phyloP scores from a whole-genome alignment of 177 flowering plant genomes.

The Telopea speciosissima region DNA sequence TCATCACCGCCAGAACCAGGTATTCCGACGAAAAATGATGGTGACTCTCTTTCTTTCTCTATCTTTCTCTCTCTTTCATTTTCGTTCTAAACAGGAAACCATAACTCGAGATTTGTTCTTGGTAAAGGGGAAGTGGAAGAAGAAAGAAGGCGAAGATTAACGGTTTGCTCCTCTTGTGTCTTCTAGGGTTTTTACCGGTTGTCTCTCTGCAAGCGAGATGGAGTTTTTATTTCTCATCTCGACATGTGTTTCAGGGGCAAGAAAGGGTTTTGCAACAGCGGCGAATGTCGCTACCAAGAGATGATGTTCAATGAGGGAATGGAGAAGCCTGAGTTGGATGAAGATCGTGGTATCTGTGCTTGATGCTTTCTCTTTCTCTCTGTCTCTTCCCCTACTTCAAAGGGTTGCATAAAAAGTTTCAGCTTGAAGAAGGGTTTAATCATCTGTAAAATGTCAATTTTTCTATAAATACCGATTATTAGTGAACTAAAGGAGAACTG shows the following conservation, averaged over 20 bases:
- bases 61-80: too few species aligned
- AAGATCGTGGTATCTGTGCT: constrained; percentile 10
- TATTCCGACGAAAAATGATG: too few species aligned
- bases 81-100: too few species aligned
- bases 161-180: constrained; percentile 28
- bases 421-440: not conserved
- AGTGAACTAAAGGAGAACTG: too few species aligned
- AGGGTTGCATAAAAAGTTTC: not conserved
- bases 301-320: constrained; percentile 54
- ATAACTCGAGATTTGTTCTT: too few species aligned
- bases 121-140: too few species aligned
- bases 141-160: too few species aligned
- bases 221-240: constrained; percentile 18
- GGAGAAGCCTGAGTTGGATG: constrained; percentile 31
- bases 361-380: not conserved
- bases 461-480: too few species aligned
- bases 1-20: too few species aligned
- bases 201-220: constrained; percentile 57
- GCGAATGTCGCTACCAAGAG: constrained; percentile 63
- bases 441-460: constrained; percentile 10
- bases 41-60: too few species aligned
- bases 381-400: not conserved
- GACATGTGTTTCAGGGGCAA: constrained; percentile 52
- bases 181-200: constrained; percentile 31
- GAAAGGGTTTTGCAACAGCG: constrained; percentile 89